Base-by-base conservation (phyloP, 495 filamentous ascomycete species). In the Lasiosphaeria hispida region DNA sequence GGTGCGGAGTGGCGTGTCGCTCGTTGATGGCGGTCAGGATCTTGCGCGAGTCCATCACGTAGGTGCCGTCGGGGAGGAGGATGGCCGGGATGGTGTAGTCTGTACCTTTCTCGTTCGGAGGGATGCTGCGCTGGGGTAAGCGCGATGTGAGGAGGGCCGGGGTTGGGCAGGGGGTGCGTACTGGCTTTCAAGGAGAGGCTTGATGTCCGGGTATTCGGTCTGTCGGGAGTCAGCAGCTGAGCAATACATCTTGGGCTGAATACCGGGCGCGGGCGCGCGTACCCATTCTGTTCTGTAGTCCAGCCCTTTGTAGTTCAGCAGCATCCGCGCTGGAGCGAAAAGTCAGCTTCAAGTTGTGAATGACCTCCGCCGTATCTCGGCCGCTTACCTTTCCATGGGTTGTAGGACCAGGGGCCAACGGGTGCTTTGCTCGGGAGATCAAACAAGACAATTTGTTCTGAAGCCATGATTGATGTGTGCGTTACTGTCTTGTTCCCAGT, bases 261-360 rank as follows among this genome's bases (percentile, higher is more conserved):
- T 14, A 4, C 11, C 1, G 10, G 34, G 19, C 0, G 23, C 15
- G 33, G 11, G 10, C n/a, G 1, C 8, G 7, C 52, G n/a, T 38
- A 83, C 67, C 83, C 83, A 88, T 77, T 84, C 73, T 4, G 85
- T 89, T 55, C 75, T 72, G 70, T 86, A 87, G 48, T 80, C 73
- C n/a, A 87, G 65, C 7, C 72, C 70, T 64, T 89, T 87, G 72
- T 76, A 84, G 70, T 87, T 86, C 38, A 89, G 54, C 23, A 69
- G 30, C 11, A 87, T 59, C 3, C 85, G 83, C 44, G 81, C 84
- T 86, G 45, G 10, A 17, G 10, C 7, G 43, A 10, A 19, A 15
- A 10, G 15, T 30, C 1, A 45, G 50, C 30, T 19, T 10, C 19
- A 36, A 19, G 41, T 17, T 39, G 18, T 19, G 4, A 60, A 30